Evolutionary conservation across 2,329 filamentous ascomycete species (phyloP), one percentile per base, ranked within the genome.

Genomic region (Ophiostoma australiae): DNA sequence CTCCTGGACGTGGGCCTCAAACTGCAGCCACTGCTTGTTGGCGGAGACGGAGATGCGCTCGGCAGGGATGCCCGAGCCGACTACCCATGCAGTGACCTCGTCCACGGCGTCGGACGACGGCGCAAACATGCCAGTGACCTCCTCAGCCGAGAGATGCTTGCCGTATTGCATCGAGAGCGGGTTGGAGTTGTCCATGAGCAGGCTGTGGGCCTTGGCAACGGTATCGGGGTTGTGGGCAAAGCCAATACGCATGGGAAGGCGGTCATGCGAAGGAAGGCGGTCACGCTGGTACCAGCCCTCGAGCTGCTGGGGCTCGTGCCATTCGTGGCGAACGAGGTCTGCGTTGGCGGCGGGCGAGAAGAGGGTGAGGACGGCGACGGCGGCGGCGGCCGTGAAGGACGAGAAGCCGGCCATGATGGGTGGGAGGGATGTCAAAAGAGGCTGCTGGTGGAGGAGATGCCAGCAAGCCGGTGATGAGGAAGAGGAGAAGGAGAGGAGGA

Each of bases 91-190:
- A 2, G 75, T 72, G 1, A 82, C 79, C 4, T 76, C 73, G 15
- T 79, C 76, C 8, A 80, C 76, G 35, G 76, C 77, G 13, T 77
- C 74, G 33, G 75, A 71, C 27, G 76, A 69, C 0, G 81, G 81
- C 41, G 80, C 78, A 70, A 82, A 82, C 70, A 80, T 76, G 37
- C 80, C 77, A 41, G 78, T 75, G 23, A 81, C 78, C 70, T 82
- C 78, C 10, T 78, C 74, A 2, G 77, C 70, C 5, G 76, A 78
- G 77, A 80, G 79, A 74, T 82, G 79, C 70, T 81, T 78, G 44
- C 79, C 80, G 72, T 79, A 82, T 39, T 77, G 76, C 1, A 73
- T 4, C 3, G 77, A 78, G 8, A 72, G 68, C 2, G 76, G 76
- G 70, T 77, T 74, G 7, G 76, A 66, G 73, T 79, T 77, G 67